These are phyloP conservation scores for Antarctomyces pellizariae DNA, from an alignment of 495 filamentous ascomycete species.

Conservation along the genomic window DNA sequence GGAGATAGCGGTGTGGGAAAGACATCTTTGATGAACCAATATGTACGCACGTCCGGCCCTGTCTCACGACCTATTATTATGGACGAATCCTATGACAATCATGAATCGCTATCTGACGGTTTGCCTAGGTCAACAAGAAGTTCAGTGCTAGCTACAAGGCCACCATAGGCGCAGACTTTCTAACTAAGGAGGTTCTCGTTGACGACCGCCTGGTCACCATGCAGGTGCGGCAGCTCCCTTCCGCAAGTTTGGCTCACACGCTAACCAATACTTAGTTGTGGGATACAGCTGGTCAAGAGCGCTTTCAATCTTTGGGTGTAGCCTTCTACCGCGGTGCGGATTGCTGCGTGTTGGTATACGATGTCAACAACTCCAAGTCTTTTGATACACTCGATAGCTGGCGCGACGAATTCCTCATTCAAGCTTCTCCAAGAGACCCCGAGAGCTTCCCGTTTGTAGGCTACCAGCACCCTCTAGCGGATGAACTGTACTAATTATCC, in stretches of 20 bases:
- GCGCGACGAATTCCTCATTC: constrained; percentile 96
- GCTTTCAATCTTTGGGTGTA: constrained; percentile 92
- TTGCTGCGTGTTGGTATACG: constrained; percentile 95
- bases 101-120: too few species aligned
- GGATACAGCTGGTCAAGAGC: constrained; percentile 96
- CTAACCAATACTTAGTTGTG: constrained; percentile 41
- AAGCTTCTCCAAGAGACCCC: constrained; percentile 86
- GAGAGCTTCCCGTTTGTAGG: constrained; percentile 95
- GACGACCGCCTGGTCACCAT: constrained; percentile 95
- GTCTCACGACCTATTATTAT: too few species aligned
- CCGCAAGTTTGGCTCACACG: background rate
- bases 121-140: constrained; percentile 95
- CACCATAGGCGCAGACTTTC: constrained; percentile 94
- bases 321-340: constrained; percentile 97
- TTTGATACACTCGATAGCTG: constrained; percentile 97
- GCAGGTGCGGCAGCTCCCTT: constrained; percentile 41
- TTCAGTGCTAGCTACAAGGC: constrained; percentile 99
- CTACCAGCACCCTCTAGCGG: constrained; percentile 4
- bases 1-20: constrained; percentile 97
- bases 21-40: constrained; percentile 99
- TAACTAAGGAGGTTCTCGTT: constrained; percentile 93
- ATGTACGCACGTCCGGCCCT: constrained; percentile 52
- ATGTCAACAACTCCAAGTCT: constrained; percentile 97
- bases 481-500: constrained; percentile 4
- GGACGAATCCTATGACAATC: too few species aligned